Percentiles rank a stretch among this genome's conserved stretches.
These are phyloP conservation scores for Endogone sp. DNA, from an alignment of 192 early-diverging fungal genomes.

Conservation along the genomic window DNA sequence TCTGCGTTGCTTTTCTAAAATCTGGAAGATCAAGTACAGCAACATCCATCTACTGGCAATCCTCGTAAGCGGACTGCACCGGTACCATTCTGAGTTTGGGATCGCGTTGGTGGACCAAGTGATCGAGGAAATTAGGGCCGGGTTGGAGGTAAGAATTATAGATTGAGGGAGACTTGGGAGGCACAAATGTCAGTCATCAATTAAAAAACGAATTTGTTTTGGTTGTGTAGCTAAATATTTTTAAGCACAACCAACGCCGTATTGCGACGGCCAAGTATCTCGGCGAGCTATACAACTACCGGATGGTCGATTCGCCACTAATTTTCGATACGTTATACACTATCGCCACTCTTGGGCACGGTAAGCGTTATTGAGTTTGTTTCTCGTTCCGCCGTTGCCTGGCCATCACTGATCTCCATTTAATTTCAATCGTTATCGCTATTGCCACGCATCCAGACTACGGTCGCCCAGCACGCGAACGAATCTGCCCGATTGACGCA, in stretches of 20 bases:
- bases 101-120: constrained; percentile 82
- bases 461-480: constrained; percentile 48
- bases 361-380: constrained; percentile 29
- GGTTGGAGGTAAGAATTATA: constrained; percentile 64
- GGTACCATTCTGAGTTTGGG: constrained; percentile 85
- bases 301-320: constrained; percentile 72
- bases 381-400: neutral
- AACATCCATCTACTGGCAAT: constrained; percentile 83
- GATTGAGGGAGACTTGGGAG: too few species aligned
- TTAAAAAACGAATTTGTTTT: neutral
- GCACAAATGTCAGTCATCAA: too few species aligned
- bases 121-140: constrained; percentile 85
- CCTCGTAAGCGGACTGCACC: constrained; percentile 69
- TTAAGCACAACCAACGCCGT: constrained; percentile 89
- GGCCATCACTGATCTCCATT: too few species aligned
- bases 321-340: constrained; percentile 87
- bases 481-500: constrained; percentile 66
- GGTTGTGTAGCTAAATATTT: constrained; percentile 67
- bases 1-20: constrained; percentile 77
- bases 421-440: too few species aligned
- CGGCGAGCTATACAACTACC: constrained; percentile 89
- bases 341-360: constrained; percentile 82
- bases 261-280: constrained; percentile 79
- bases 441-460: constrained; percentile 33
- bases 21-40: constrained; percentile 92